Percentiles rank a stretch among this genome's conserved stretches.
Conservation (phyloP, 371 early-diverging fungal genomes). For the Apophysomyces variabilis region DNA sequence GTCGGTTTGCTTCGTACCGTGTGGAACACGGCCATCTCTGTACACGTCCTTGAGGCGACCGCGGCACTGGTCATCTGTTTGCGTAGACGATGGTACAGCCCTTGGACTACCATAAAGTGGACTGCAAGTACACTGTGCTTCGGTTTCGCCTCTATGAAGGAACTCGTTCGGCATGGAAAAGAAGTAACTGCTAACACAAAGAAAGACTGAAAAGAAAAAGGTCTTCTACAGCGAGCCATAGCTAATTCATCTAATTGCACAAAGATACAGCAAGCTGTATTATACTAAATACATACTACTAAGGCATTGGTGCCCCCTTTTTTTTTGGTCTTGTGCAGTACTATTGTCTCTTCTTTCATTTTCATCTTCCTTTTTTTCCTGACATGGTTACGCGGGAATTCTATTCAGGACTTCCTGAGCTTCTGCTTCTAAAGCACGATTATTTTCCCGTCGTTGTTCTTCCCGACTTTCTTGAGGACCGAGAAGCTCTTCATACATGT, state of each 20-base stretch:
- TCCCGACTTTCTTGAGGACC: conserved; percentile 2
- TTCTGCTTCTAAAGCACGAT: neutral
- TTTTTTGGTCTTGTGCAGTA: neutral
- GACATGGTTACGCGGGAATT: neutral
- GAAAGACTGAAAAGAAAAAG: neutral
- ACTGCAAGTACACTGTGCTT: conserved; percentile 36
- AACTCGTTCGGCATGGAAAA: conserved; percentile 33
- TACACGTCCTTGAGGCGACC: conserved; percentile 30
- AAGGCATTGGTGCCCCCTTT: too few relatives aligned
- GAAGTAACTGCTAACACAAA: conserved; percentile 16
- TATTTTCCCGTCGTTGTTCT: conserved; percentile 1
- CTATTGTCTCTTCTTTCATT: neutral
- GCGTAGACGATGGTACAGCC: conserved; percentile 48
- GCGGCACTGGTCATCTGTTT: conserved; percentile 34
- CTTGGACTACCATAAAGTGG: conserved; percentile 41
- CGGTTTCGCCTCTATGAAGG: conserved; percentile 32
- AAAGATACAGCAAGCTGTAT: too few relatives aligned
- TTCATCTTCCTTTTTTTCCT: neutral
- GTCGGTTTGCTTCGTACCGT: neutral
- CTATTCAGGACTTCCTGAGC: neutral
- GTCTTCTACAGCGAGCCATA: too few relatives aligned
- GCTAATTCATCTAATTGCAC: too few relatives aligned
- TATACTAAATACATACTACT: too few relatives aligned
- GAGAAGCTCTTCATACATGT: neutral
- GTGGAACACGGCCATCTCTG: conserved; percentile 12